Base-by-base conservation (phyloP, 2,329 filamentous ascomycete genomes). In the Aulographum hederae region DNA sequence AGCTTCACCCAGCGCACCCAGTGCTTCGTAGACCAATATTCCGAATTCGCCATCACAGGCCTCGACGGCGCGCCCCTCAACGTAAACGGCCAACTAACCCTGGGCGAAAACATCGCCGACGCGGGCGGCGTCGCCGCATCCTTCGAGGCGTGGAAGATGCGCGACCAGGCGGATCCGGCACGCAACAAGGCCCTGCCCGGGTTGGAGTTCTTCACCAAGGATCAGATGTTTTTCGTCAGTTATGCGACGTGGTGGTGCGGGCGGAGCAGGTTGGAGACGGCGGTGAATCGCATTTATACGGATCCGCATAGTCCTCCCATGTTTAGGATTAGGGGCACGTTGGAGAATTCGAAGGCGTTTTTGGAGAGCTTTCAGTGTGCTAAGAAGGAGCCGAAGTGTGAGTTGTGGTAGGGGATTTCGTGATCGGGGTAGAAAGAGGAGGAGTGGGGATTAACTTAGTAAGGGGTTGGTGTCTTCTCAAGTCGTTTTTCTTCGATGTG, bases 61-160 rank as follows among this genome's bases (percentile, higher is more conserved):
- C 58, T 67, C 8, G 60, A 73, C 23, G 66, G 58, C 2, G 63
- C 68, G 37, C 56, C 61, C 3, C 53, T 75, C 0, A 64, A 72
- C 37, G 65, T 78, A 34, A 71, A 76, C 36, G 75, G 74, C 6
- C 56, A 55, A 16, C 54, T 70, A 11, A 79, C 74, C 0, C 53
- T 78, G 2, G 69, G 67, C 14, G 76, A 80, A 52, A 79, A 79
- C 44, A 73, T 80, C 43, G 73, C 74, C 2, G 76, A 80, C 46
- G 69, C 74, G 1, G 74, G 73, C 12, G 76, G 75, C 11, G 46
- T 80, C 0, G 60, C 63, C 5, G 67, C 72, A 0, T 60, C 72
- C 1, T 79, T 68, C 44, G 56, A 63, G 16, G 73, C 73, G 0
- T 81, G 75, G 74, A 65, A 71, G 46, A 65, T 63, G 38, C 61